Conservation (phyloP, 176 grass and related monocot species). For the Bothriochloa decipiens region DNA sequence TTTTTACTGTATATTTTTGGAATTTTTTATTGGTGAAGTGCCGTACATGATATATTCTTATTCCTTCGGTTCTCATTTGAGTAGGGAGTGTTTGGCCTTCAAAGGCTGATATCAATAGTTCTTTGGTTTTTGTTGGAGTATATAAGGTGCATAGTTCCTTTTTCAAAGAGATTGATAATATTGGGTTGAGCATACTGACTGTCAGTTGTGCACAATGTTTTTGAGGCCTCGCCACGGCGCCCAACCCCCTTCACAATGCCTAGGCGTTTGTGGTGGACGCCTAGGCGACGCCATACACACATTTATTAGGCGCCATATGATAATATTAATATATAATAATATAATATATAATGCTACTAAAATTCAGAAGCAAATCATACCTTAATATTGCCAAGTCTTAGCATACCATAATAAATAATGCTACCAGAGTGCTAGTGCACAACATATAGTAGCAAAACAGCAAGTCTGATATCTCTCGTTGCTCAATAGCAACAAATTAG, state of each 20-base stretch:
- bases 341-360: not conserved
- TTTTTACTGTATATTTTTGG: not conserved
- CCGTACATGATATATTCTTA: not conserved
- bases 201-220: not conserved
- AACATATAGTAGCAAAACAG: too few species aligned
- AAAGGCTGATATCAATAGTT: not conserved
- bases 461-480: too few species aligned
- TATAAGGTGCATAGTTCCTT: too few species aligned
- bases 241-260: too few species aligned
- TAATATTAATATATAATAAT: not conserved
- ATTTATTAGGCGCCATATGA: not conserved
- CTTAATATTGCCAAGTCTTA: not conserved
- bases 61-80: not conserved
- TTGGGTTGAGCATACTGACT: not conserved
- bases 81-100: not conserved
- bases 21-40: not conserved
- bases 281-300: too few species aligned
- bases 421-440: too few species aligned
- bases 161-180: not conserved
- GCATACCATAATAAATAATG: not conserved
- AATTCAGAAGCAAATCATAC: not conserved
- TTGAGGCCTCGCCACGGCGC: too few species aligned
- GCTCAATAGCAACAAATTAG: too few species aligned
- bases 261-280: too few species aligned
- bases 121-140: not conserved